Conservation (phyloP, 331 rosid species). For the Pyrus hybrid region DNA sequence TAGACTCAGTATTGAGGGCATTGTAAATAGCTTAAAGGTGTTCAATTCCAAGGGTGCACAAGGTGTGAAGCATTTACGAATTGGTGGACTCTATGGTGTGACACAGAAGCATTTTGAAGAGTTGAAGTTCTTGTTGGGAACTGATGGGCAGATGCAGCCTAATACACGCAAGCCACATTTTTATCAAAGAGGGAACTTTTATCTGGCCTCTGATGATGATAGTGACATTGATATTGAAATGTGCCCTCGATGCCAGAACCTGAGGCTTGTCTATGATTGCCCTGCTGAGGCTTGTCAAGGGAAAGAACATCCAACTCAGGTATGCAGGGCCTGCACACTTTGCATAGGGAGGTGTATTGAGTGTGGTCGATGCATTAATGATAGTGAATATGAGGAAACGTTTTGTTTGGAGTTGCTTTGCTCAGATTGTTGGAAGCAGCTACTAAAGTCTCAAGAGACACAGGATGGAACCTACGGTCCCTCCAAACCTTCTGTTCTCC, state of each 20-base stretch:
- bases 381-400: slow-evolving; percentile 76
- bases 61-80: slow-evolving; percentile 69
- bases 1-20: slow-evolving; percentile 72
- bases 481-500: slow-evolving; percentile 12
- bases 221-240: slow-evolving; percentile 60
- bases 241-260: slow-evolving; percentile 80
- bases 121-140: slow-evolving; percentile 55
- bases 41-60: slow-evolving; percentile 42
- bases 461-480: slow-evolving; percentile 18
- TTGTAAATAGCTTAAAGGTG: slow-evolving; percentile 52
- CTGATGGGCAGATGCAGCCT: slow-evolving; percentile 40
- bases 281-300: slow-evolving; percentile 62
- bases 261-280: slow-evolving; percentile 83
- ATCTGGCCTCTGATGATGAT: slow-evolving; percentile 63
- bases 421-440: slow-evolving; percentile 48
- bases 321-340: slow-evolving; percentile 72
- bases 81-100: slow-evolving; percentile 81
- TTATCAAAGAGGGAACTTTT: slow-evolving; percentile 54
- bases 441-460: slow-evolving; percentile 21
- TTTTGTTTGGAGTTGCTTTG: slow-evolving; percentile 71
- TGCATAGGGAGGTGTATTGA: slow-evolving; percentile 65
- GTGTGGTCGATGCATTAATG: slow-evolving; percentile 71
- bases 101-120: slow-evolving; percentile 75
- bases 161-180: slow-evolving; percentile 53
- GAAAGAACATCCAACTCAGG: slow-evolving; percentile 31